These are phyloP conservation scores for Geotrichum ghanense DNA, from an alignment of 805 yeast species.

Conservation along the genomic window DNA sequence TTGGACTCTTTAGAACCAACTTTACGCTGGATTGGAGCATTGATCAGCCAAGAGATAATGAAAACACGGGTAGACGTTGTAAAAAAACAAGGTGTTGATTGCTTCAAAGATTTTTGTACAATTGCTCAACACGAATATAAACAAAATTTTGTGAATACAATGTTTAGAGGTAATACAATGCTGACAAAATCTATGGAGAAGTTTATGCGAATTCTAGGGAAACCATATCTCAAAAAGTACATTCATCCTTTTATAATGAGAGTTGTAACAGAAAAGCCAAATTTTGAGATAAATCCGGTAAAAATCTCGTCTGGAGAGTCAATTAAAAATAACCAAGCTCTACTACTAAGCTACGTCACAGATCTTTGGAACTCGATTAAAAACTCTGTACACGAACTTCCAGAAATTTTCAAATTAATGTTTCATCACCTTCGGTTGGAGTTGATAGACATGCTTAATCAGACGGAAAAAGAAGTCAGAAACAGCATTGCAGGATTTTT, in stretches of 20 bases:
- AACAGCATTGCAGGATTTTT: conserved; percentile 77
- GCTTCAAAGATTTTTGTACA: no score
- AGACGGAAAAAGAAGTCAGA: not conserved
- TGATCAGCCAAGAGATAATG: conserved; percentile 55
- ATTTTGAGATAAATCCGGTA: conserved; percentile 75
- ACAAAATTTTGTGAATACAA: conserved; percentile 48
- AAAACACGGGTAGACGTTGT: no score
- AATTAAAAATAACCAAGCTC: conserved; percentile 37
- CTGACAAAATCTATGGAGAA: conserved; percentile 73
- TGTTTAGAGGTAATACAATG: conserved; percentile 82
- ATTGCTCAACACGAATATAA: conserved; percentile 28
- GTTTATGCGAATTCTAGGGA: conserved; percentile 67
- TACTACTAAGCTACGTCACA: conserved; percentile 39
- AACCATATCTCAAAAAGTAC: conserved; percentile 60
- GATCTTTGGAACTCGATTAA: conserved; percentile 61
- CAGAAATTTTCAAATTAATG: conserved; percentile 42
- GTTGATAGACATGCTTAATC: not conserved
- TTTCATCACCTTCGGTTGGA: conserved; percentile 52
- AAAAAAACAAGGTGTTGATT: no score
- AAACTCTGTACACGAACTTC: conserved; percentile 62
- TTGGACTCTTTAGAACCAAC: no score
- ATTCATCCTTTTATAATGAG: conserved; percentile 57
- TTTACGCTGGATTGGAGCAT: conserved; percentile 52
- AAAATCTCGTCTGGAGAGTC: conserved; percentile 32
- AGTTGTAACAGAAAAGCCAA: conserved; percentile 37